Conservation (phyloP, 1,284 basidiomycete species). For the Singerocomus inundabilis region DNA sequence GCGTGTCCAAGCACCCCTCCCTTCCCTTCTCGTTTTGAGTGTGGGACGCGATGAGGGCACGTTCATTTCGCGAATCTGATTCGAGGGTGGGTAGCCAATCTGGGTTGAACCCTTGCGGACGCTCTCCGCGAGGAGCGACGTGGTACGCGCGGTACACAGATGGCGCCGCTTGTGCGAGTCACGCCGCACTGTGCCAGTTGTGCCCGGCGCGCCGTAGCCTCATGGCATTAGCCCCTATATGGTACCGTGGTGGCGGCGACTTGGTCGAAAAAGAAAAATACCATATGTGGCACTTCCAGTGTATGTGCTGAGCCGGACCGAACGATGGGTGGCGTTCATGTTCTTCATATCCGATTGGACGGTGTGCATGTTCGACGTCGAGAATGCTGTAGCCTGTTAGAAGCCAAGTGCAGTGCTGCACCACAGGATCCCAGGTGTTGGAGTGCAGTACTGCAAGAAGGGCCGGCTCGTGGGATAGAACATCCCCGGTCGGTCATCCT, state of each 20-base stretch:
- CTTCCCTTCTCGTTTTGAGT: too few relatives aligned
- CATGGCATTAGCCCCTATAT: conserved; percentile 21
- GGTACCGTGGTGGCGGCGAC: too few relatives aligned
- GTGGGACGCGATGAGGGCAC: background rate
- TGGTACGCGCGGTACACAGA: conserved; percentile 2
- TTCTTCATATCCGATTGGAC: conserved; percentile 4
- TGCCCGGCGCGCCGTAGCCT: conserved; percentile 19
- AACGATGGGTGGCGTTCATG: conserved; percentile 4
- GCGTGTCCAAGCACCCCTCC: conserved; percentile 19
- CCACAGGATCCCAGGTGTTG: background rate
- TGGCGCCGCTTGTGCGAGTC: background rate
- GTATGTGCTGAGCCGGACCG: conserved; percentile 2
- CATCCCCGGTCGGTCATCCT: too few relatives aligned
- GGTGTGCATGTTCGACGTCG: background rate
- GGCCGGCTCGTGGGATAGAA: background rate
- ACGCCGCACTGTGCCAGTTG: conserved; percentile 9
- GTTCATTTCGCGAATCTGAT: conserved; percentile 27
- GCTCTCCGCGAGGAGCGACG: conserved; percentile 7
- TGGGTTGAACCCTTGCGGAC: conserved; percentile 5
- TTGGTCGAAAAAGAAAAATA: background rate
- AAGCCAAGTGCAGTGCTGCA: conserved; percentile 10
- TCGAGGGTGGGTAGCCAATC: conserved; percentile 27
- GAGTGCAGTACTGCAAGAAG: background rate
- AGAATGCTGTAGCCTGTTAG: conserved; percentile 7
- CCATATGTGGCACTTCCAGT: conserved; percentile 2